These are phyloP conservation scores for Malus hybrid DNA, from an alignment of 331 rosid species.

Conservation along the genomic window DNA sequence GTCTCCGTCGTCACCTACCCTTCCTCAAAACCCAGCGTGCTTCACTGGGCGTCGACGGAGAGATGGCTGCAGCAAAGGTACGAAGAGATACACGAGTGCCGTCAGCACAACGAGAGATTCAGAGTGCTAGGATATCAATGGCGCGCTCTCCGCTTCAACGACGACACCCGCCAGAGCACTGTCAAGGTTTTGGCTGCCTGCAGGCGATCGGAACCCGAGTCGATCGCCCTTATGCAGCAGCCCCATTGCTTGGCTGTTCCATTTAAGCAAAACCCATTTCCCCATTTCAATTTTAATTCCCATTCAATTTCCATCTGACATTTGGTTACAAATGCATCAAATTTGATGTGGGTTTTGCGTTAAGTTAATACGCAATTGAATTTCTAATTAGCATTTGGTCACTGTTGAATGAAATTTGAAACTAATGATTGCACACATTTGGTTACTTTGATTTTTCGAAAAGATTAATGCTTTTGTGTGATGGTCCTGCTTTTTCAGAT, in stretches of 20 bases:
- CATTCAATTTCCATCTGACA: neutral
- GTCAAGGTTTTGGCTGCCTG: constrained; percentile 62
- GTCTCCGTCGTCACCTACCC: constrained; percentile 69
- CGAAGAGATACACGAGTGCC: constrained; percentile 37
- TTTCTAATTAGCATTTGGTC: no score
- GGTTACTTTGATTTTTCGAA: neutral
- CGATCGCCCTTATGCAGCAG: constrained; percentile 69
- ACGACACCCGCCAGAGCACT: constrained; percentile 78
- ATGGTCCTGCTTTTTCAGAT: constrained; percentile 45
- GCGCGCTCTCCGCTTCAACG: constrained; percentile 83
- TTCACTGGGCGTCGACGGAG: constrained; percentile 53
- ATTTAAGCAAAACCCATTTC: constrained; percentile 32
- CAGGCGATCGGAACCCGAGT: constrained; percentile 40
- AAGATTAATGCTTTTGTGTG: constrained; percentile 10
- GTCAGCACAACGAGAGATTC: constrained; percentile 27
- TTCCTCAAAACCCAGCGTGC: constrained; percentile 60
- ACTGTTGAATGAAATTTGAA: no score
- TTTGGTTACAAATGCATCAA: neutral
- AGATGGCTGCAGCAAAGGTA: constrained; percentile 63
- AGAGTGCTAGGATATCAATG: constrained; percentile 81
- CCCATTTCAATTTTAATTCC: no score
- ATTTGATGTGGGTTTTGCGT: neutral
- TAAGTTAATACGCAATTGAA: no score
- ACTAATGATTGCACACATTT: neutral
- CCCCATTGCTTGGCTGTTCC: constrained; percentile 93